Evolutionary conservation across 257 asterid genomes (phyloP).

Genomic region (Solanum dulcamara): DNA sequence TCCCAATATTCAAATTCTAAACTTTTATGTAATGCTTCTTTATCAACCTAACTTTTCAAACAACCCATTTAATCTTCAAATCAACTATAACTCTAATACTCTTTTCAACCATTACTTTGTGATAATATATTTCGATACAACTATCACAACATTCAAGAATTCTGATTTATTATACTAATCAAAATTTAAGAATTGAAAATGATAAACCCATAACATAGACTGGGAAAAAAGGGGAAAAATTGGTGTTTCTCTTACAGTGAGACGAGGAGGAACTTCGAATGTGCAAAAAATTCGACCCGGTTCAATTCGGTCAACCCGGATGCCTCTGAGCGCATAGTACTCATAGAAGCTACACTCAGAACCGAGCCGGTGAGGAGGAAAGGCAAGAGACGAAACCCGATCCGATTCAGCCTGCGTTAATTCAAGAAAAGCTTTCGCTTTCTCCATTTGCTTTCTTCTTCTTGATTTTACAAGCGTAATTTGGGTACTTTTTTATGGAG

Average conservation of each 20-base stretch:
- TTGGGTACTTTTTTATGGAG: background rate
- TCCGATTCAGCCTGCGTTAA: slow-evolving; percentile 23
- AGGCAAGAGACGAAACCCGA: slow-evolving; percentile 23
- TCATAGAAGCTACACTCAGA: slow-evolving; percentile 55
- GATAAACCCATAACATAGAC: background rate
- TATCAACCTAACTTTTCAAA: too few species aligned
- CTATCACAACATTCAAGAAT: background rate
- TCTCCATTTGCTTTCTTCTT: slow-evolving; percentile 23
- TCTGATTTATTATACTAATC: background rate
- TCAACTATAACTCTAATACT: background rate
- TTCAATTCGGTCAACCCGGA: slow-evolving; percentile 45
- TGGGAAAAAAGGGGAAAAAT: background rate
- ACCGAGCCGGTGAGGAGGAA: slow-evolving; percentile 37
- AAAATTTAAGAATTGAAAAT: background rate
- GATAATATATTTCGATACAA: background rate
- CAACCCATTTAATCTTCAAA: background rate
- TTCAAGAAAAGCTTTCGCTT: slow-evolving; percentile 33
- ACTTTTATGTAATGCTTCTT: background rate
- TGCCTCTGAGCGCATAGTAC: slow-evolving; percentile 41
- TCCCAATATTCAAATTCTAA: background rate
- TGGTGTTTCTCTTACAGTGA: slow-evolving; percentile 28
- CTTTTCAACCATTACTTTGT: background rate
- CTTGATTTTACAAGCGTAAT: background rate
- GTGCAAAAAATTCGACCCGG: slow-evolving; percentile 50
- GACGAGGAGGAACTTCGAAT: slow-evolving; percentile 71